Evolutionary conservation across 2,329 filamentous ascomycete species (phyloP).

Genomic region (Fusarium torulosum): DNA sequence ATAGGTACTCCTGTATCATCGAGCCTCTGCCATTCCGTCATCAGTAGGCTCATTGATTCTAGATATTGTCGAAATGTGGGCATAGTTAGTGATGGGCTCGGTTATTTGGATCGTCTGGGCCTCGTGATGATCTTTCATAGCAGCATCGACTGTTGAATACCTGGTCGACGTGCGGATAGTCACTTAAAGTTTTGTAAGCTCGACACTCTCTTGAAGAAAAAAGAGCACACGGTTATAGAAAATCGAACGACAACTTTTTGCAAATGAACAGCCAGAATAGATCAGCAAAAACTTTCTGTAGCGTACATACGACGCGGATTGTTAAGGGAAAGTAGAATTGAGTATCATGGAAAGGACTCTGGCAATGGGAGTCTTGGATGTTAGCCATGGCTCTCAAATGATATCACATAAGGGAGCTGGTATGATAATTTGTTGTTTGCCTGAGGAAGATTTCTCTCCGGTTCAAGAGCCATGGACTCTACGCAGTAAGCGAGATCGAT

Average conservation of each 20-base stretch:
- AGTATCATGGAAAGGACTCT: background rate
- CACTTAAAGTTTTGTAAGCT: background rate
- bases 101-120: conserved; percentile 1
- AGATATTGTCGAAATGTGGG: background rate
- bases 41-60: background rate
- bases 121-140: background rate
- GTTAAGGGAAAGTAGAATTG: conserved; percentile 2
- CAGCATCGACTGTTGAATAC: background rate
- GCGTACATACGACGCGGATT: background rate
- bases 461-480: background rate
- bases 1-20: background rate
- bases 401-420: conserved; percentile 6
- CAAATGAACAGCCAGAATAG: background rate
- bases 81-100: background rate
- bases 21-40: background rate
- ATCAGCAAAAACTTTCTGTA: background rate
- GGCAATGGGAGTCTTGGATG: conserved; percentile 8
- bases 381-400: conserved; percentile 2
- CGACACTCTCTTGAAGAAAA: background rate
- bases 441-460: background rate
- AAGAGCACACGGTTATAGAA: background rate
- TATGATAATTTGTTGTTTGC: conserved; percentile 11
- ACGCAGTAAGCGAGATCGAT: background rate
- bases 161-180: background rate
- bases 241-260: background rate